Base-by-base conservation (phyloP, 495 filamentous ascomycete species). In the Parachaetomium inaequale region DNA sequence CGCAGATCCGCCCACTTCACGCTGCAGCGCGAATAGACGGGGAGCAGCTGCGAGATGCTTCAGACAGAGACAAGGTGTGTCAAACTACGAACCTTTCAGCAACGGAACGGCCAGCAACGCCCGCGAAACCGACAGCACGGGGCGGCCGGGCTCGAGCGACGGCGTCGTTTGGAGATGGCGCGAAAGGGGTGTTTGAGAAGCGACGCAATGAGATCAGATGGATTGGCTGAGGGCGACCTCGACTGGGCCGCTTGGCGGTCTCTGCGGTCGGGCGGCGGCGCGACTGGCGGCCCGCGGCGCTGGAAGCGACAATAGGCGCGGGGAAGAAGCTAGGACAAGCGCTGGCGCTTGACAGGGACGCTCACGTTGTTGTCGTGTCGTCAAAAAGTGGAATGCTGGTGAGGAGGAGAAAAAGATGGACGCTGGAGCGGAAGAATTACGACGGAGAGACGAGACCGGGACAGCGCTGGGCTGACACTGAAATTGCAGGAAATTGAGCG, bases 111-210 rank as follows among this genome's bases (percentile, higher is more conserved):
- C 25, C 31, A 46, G 32, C 40, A 58, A 32, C 23, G 61, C 15
- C 40, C 49, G 62, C 61, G 46, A 64, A 45, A 45, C 55, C 54
- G 54, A 57, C 42, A 62, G 49, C 46, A 49, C 46, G 59, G 52
- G 19, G 62, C 53, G 59, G 58, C 42, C 26, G 52, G 25, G 32
- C 42, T 59, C 53, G 49, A 53, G 43, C 21, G 53, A 55, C 40
- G 21, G n/a, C 32, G 58, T 53, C n/a, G 46, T 59, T 56, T 64
- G 61, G 54, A 59, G 19, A 55, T 19, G 36, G 53, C 31, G 68
- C 57, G 55, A 61, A 52, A 59, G 61, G 52, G 47, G 66, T 55
- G 68, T 72, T 66, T 72, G 66, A 66, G 63, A 47, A 56, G 58
- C 50, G 17, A 54, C 42, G 45, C 42, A 29, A 61, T 58, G 66